phyloP scores from a whole-genome alignment of 495 filamentous ascomycete genomes.

The Jackrogersella minutella region DNA sequence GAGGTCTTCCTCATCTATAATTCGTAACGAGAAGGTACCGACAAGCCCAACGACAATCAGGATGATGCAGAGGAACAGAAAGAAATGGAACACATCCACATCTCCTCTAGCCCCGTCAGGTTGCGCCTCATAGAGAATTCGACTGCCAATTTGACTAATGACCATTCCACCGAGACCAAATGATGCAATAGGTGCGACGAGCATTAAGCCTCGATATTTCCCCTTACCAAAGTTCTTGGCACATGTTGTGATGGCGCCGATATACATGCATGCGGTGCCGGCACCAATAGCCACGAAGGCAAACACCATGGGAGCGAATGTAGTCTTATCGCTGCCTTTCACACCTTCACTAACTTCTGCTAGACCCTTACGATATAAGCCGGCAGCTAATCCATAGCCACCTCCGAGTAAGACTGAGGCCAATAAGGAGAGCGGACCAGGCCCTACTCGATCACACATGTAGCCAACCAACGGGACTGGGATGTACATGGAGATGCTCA shows the following conservation, averaged over 20 bases:
- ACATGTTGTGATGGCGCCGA: conserved; percentile 87
- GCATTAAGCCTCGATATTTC: conserved; percentile 84
- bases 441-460: conserved; percentile 86
- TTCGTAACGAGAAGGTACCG: conserved; percentile 73
- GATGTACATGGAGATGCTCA: conserved; percentile 86
- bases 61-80: conserved; percentile 77
- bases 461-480: conserved; percentile 89
- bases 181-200: conserved; percentile 89
- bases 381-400: conserved; percentile 85
- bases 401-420: conserved; percentile 75
- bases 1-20: conserved; percentile 69
- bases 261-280: conserved; percentile 86
- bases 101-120: conserved; percentile 73
- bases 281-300: conserved; percentile 83
- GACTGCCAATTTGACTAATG: conserved; percentile 86
- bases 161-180: conserved; percentile 96
- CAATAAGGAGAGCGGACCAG: conserved; percentile 74
- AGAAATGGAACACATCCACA: conserved; percentile 86
- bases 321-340: conserved; percentile 53
- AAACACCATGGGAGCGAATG: conserved; percentile 81
- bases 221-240: conserved; percentile 96
- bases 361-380: conserved; percentile 71
- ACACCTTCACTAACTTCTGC: conserved; percentile 60
- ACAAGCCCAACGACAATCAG: conserved; percentile 74
- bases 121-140: conserved; percentile 71